phyloP scores from a whole-genome alignment of 2,329 filamentous ascomycete genomes.

The Colletotrichum gigasporum region DNA sequence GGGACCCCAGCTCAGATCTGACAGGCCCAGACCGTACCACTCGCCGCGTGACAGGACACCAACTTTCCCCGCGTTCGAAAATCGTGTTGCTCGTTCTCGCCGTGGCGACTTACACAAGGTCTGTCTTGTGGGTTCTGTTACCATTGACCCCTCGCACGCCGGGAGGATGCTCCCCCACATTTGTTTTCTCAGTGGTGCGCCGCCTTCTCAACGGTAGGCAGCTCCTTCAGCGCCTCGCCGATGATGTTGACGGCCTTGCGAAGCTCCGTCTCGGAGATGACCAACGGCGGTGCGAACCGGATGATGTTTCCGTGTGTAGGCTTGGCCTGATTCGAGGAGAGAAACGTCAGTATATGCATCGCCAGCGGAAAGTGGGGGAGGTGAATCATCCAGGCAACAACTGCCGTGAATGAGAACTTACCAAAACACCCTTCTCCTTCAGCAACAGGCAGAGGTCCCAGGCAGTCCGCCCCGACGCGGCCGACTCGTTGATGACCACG shows the following conservation, averaged over 20 bases:
- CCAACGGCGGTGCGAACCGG: constrained; percentile 92
- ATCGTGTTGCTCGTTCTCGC: background rate
- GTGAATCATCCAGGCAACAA: background rate
- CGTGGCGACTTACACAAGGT: background rate
- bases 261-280: constrained; percentile 91
- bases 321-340: constrained; percentile 82
- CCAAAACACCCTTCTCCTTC: constrained; percentile 93
- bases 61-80: background rate
- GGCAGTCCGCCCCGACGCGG: constrained; percentile 84
- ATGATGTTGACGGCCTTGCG: constrained; percentile 82
- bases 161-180: no score
- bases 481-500: constrained; percentile 91
- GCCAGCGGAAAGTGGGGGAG: background rate
- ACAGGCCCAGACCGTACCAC: background rate
- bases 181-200: constrained; percentile 45
- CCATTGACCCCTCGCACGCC: background rate
- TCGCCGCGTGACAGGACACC: constrained; percentile 9
- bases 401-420: no score
- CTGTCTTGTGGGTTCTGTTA: background rate
- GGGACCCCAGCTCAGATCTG: background rate
- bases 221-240: constrained; percentile 80
- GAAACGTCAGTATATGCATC: constrained; percentile 28
- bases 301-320: constrained; percentile 99
- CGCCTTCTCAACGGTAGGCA: constrained; percentile 67
- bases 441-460: constrained; percentile 97